Evolutionary conservation across 495 filamentous ascomycete genomes (phyloP), one percentile per base, ranked within the genome.

Genomic region (Tuber melanosporum): DNA sequence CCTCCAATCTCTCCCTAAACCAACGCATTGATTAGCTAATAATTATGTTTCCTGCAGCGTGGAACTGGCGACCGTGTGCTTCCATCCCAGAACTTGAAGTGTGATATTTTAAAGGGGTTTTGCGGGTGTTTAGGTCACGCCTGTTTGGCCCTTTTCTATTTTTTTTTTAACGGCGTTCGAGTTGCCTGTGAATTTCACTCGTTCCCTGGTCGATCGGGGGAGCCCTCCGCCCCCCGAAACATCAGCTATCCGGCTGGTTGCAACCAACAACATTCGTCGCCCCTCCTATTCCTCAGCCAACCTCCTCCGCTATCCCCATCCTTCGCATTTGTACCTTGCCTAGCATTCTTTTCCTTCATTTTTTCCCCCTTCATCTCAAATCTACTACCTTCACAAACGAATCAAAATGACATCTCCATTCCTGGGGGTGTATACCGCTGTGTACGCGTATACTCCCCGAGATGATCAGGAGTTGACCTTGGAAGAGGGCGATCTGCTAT

Each of bases 371-470:
- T 57, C 70, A 62, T 73, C 62, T 74, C 47, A 43, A 74, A 70
- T 75, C 73, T 74, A 70, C 44, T 32, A 32, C 72, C 36, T 73
- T 32, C 72, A 47, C 39, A 39, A 36, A 49, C 52, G 73, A 75
- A 81, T 39, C 36, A 66, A 66, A 17, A 83, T 83, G 82, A 46
- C 82, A 49, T 83, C 82, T 73, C 79, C 74, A 73, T 99, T 98
- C 87, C 84, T 97, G 82, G 94, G 94, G 74, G 89, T 99, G 73
- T 98, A 94, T 87, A 92, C 90, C 84, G 95, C 94, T 82, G 82
- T 97, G 82, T 98, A 96, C 88, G 93, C 97, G 87, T 99, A 98
- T 86, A 87, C 88, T 76, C 94, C 95, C 76, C 94, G 97, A 85
- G 91, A 89, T 79, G 92, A 94, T 77, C 91, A 92, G 72, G 96